These are phyloP conservation scores for Daedaleopsis nitida DNA, from an alignment of 768 basidiomycete genomes.

Conservation along the genomic window DNA sequence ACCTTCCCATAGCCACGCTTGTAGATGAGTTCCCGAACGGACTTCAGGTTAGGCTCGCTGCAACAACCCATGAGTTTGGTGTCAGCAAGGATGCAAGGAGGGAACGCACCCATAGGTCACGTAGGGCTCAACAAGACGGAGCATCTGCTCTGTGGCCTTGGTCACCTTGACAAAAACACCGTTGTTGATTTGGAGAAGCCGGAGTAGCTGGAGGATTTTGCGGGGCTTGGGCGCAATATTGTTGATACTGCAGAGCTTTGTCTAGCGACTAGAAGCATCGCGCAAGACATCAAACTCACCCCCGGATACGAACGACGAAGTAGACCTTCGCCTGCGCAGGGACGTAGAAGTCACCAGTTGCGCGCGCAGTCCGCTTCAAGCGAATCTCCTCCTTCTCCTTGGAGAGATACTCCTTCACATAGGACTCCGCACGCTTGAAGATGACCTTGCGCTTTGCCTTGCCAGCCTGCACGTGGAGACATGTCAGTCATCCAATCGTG, in stretches of 20 bases:
- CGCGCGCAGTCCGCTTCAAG: conserved; percentile 89
- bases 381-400: conserved; percentile 97
- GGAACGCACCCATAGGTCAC: conserved; percentile 86
- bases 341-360: conserved; percentile 96
- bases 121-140: conserved; percentile 96
- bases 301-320: conserved; percentile 97
- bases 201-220: conserved; percentile 98
- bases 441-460: conserved; percentile 94
- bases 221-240: conserved; percentile 99
- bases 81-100: neutral
- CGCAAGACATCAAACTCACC: conserved; percentile 53
- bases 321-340: conserved; percentile 95
- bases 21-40: conserved; percentile 96
- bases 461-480: conserved; percentile 56
- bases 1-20: conserved; percentile 99
- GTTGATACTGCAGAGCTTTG: conserved; percentile 77
- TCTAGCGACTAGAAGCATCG: conserved; percentile 1
- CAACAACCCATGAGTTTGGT: neutral
- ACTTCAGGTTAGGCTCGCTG: conserved; percentile 95
- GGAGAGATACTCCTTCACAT: conserved; percentile 93
- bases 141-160: conserved; percentile 96
- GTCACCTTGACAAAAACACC: conserved; percentile 98
- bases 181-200: conserved; percentile 99
- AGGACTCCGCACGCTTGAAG: conserved; percentile 98
- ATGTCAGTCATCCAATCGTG: neutral